Evolutionary conservation across 345 rosid species (phyloP).

Genomic region (rapeseed (Brassica napus)): DNA sequence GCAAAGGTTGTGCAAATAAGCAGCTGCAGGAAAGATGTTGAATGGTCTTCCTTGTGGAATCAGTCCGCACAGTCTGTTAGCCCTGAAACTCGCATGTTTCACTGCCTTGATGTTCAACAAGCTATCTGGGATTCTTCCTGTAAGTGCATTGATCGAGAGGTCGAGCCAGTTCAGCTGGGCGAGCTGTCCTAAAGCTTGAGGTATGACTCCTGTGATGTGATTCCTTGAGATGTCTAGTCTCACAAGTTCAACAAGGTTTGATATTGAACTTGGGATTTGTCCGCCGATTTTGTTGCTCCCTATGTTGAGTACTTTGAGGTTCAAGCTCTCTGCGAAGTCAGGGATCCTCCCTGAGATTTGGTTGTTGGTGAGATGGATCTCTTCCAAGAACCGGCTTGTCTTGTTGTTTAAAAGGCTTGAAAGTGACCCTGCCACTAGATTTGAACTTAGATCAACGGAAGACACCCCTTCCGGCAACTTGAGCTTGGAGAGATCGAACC

Average conservation of each 20-base stretch:
- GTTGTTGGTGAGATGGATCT: slow-evolving; percentile 63
- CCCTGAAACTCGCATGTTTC: slow-evolving; percentile 80
- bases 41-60: slow-evolving; percentile 97
- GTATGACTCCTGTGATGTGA: slow-evolving; percentile 67
- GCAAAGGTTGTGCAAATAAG: slow-evolving; percentile 91
- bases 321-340: slow-evolving; percentile 59
- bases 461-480: slow-evolving; percentile 60
- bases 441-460: slow-evolving; percentile 63
- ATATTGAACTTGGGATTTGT: slow-evolving; percentile 71
- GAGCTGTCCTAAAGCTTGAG: slow-evolving; percentile 59
- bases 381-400: slow-evolving; percentile 74
- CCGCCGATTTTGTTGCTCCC: slow-evolving; percentile 80
- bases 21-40: slow-evolving; percentile 69
- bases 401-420: slow-evolving; percentile 63
- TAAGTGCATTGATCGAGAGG: slow-evolving; percentile 63
- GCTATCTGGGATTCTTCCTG: slow-evolving; percentile 73
- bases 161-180: slow-evolving; percentile 74
- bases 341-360: slow-evolving; percentile 71
- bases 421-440: slow-evolving; percentile 68
- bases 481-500: slow-evolving; percentile 59
- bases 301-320: slow-evolving; percentile 63
- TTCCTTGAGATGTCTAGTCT: slow-evolving; percentile 77
- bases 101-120: slow-evolving; percentile 53
- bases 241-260: slow-evolving; percentile 66
- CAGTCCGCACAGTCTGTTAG: slow-evolving; percentile 79